These are phyloP conservation scores for Aureobasidium sp. DNA, from an alignment of 2,329 filamentous ascomycete species.

Conservation along the genomic window DNA sequence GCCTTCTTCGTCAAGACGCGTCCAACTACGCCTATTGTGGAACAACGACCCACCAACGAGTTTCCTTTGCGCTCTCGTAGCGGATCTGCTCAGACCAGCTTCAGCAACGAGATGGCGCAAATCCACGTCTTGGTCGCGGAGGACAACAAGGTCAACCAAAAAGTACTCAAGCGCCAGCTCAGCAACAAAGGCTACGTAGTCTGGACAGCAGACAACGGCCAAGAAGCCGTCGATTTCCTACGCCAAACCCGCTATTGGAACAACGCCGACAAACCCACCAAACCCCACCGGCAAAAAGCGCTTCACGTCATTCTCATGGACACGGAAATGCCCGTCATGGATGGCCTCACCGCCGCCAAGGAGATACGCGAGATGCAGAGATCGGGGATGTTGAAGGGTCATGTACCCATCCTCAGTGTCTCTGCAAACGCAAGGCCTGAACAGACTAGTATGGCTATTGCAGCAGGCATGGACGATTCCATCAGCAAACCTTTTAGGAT, in stretches of 20 bases:
- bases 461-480: constrained; percentile 54
- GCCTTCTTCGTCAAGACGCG: constrained; percentile 58
- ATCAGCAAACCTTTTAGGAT: constrained; percentile 17
- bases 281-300: not conserved
- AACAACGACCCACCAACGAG: not conserved
- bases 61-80: not conserved
- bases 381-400: constrained; percentile 51
- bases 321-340: constrained; percentile 44
- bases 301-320: constrained; percentile 56
- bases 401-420: constrained; percentile 69
- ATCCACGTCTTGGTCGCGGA: constrained; percentile 19
- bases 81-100: not conserved
- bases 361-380: constrained; percentile 60
- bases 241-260: constrained; percentile 20
- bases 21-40: not conserved
- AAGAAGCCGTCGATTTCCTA: constrained; percentile 30
- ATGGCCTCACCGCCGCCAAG: constrained; percentile 64
- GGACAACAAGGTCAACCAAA: constrained; percentile 31
- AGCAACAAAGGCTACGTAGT: constrained; percentile 30
- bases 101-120: not conserved
- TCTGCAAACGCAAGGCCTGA: constrained; percentile 70
- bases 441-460: constrained; percentile 63
- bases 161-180: constrained; percentile 33
- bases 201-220: constrained; percentile 31
- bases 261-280: constrained; percentile 6